Percentiles rank a stretch among this genome's conserved stretches.
Conservation (phyloP, 202 grass and related monocot genomes). For the Hordeum pubiflorum region DNA sequence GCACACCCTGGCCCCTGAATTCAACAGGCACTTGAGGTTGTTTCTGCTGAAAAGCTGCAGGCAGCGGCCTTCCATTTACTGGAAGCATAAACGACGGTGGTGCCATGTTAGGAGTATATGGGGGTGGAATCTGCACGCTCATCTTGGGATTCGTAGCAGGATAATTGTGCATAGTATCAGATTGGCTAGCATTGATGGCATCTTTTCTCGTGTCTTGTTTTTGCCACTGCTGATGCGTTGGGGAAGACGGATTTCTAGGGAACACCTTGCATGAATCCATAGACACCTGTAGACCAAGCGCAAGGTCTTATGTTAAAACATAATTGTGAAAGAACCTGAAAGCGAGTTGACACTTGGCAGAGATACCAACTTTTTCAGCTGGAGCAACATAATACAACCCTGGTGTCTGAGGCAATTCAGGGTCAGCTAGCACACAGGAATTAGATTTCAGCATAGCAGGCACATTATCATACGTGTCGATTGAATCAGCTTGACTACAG, state of each 20-base stretch:
- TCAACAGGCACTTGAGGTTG: constrained; percentile 45
- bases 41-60: constrained; percentile 53
- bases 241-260: constrained; percentile 13
- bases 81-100: constrained; percentile 46
- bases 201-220: constrained; percentile 28
- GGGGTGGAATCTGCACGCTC: constrained; percentile 33
- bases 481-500: neutral
- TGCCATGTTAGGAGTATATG: constrained; percentile 27
- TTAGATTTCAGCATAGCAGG: neutral
- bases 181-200: neutral
- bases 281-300: constrained; percentile 14
- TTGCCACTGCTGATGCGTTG: constrained; percentile 23
- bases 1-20: constrained; percentile 37
- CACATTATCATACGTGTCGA: constrained; percentile 11
- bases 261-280: constrained; percentile 28
- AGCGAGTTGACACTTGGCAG: neutral
- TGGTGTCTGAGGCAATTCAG: neutral
- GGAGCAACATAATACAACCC: constrained; percentile 9
- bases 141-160: constrained; percentile 31
- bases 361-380: constrained; percentile 24
- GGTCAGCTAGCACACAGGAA: neutral
- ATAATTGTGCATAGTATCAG: constrained; percentile 23
- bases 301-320: neutral
- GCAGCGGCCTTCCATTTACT: constrained; percentile 35
- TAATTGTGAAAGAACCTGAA: constrained; percentile 8